These are phyloP conservation scores for Penicillium antarcticum DNA, from an alignment of 495 filamentous ascomycete genomes.

Conservation along the genomic window DNA sequence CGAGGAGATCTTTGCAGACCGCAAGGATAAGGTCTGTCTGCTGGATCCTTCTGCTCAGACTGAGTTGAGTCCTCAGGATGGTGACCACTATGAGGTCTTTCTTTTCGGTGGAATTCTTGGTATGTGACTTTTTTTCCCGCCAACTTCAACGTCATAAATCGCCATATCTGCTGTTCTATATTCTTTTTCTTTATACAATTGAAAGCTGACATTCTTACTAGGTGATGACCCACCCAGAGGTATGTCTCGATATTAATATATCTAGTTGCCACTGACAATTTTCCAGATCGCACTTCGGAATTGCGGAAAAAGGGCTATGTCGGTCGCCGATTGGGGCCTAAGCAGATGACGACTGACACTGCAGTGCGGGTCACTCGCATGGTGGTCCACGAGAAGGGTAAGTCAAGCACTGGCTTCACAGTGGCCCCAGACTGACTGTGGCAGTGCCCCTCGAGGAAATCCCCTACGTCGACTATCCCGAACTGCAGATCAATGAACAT, in stretches of 20 bases:
- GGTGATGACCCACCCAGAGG: slow-evolving; percentile 95
- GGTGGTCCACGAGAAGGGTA: slow-evolving; percentile 80
- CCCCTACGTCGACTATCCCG: slow-evolving; percentile 79
- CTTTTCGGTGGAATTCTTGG: slow-evolving; percentile 95
- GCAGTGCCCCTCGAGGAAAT: slow-evolving; percentile 73
- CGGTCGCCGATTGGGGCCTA: slow-evolving; percentile 82
- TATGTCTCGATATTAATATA: slow-evolving; percentile 39
- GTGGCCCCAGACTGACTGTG: slow-evolving; percentile 11
- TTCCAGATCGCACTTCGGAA: slow-evolving; percentile 84
- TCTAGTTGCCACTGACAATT: slow-evolving; percentile 1
- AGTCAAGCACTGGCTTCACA: background rate
- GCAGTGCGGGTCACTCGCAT: slow-evolving; percentile 90
- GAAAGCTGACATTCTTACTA: slow-evolving; percentile 25
- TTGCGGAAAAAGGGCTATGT: slow-evolving; percentile 87
- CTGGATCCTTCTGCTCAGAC: slow-evolving; percentile 79
- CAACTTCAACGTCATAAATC: background rate
- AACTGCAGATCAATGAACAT: slow-evolving; percentile 82
- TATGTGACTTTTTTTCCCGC: slow-evolving; percentile 38
- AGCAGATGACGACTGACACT: slow-evolving; percentile 99
- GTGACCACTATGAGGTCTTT: slow-evolving; percentile 79
- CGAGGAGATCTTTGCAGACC: slow-evolving; percentile 68
- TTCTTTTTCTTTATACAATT: too few species aligned
- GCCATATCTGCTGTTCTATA: background rate
- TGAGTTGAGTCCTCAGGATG: slow-evolving; percentile 82
- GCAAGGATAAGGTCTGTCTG: slow-evolving; percentile 73